A percentile compares a stretch with the other conserved stretches of the same genome.
Conservation (phyloP, 352 stramenopile genomes). For the Phytophthora chlamydospora region DNA sequence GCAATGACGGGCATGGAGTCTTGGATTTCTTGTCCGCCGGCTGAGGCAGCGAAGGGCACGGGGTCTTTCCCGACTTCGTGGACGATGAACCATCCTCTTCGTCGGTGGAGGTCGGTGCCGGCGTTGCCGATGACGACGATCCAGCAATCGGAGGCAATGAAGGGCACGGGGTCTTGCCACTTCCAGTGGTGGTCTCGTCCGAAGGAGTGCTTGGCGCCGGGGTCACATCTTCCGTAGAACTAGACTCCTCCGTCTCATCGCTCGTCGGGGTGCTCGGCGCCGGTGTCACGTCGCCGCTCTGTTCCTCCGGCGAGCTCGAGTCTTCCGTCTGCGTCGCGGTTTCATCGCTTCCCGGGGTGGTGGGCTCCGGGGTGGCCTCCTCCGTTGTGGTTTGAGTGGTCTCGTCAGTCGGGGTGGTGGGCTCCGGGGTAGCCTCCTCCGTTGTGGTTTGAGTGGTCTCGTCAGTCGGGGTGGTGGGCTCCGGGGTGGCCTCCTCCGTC, state of each 20-base stretch:
- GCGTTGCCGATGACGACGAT: constrained; percentile 35
- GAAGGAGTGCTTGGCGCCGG: constrained; percentile 21
- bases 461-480: background rate
- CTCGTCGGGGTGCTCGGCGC: constrained; percentile 17
- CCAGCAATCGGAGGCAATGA: constrained; percentile 22
- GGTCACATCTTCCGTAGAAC: constrained; percentile 22
- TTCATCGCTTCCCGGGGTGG: background rate
- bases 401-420: constrained; percentile 22
- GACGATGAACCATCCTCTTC: constrained; percentile 26
- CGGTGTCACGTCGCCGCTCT: constrained; percentile 19
- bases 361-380: constrained; percentile 7
- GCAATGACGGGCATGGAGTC: constrained; percentile 29
- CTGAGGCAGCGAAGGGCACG: constrained; percentile 34
- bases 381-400: background rate
- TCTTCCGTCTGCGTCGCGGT: background rate
- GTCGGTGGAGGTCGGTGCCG: constrained; percentile 29
- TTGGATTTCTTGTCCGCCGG: constrained; percentile 21
- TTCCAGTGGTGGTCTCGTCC: constrained; percentile 5
- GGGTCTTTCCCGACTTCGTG: constrained; percentile 27
- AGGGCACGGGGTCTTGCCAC: constrained; percentile 24
- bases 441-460: constrained; percentile 3
- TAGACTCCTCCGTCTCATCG: constrained; percentile 19
- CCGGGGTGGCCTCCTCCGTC: constrained; percentile 10
- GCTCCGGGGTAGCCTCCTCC: constrained; percentile 15
- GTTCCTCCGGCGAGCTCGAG: background rate